Evolutionary conservation across 2,329 filamentous ascomycete species (phyloP).

Genomic region (Leptographium lundbergii): DNA sequence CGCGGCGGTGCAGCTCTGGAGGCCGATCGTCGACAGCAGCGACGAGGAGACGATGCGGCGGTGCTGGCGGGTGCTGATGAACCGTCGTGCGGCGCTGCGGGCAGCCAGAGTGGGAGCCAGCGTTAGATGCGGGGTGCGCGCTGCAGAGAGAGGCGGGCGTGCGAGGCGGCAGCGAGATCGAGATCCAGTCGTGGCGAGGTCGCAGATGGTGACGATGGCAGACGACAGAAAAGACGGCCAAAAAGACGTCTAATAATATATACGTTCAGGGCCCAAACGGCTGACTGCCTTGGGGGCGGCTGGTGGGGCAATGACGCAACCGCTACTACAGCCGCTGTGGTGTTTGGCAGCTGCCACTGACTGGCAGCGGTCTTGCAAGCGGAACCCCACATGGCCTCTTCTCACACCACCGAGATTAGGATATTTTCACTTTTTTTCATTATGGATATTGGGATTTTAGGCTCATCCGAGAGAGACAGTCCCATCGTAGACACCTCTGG

Average conservation of each 20-base stretch:
- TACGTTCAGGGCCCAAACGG: not conserved
- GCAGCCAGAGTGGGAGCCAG: not conserved
- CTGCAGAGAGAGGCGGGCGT: not conserved
- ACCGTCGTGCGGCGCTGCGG: not conserved
- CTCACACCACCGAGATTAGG: not conserved
- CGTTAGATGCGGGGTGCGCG: not conserved
- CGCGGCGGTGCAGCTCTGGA: too few relatives aligned
- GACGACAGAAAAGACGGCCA: not conserved
- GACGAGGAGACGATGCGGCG: not conserved
- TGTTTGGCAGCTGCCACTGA: not conserved
- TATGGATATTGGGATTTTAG: constrained; percentile 1
- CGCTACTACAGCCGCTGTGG: not conserved
- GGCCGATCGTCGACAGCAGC: not conserved
- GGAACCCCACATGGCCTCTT: not conserved
- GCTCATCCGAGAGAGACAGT: constrained; percentile 1
- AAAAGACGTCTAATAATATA: not conserved
- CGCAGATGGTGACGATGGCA: not conserved
- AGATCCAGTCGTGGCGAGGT: too few relatives aligned
- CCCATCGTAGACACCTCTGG: not conserved
- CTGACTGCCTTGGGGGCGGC: not conserved
- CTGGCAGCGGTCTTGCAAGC: not conserved
- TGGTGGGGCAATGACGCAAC: constrained; percentile 1
- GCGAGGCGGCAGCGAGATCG: too few relatives aligned
- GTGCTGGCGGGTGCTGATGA: not conserved
- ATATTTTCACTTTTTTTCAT: constrained; percentile 2